Percentiles rank a stretch among this genome's conserved stretches.
Conservation (phyloP, 164 flowering plant species). For the Macadamia tetraphylla region DNA sequence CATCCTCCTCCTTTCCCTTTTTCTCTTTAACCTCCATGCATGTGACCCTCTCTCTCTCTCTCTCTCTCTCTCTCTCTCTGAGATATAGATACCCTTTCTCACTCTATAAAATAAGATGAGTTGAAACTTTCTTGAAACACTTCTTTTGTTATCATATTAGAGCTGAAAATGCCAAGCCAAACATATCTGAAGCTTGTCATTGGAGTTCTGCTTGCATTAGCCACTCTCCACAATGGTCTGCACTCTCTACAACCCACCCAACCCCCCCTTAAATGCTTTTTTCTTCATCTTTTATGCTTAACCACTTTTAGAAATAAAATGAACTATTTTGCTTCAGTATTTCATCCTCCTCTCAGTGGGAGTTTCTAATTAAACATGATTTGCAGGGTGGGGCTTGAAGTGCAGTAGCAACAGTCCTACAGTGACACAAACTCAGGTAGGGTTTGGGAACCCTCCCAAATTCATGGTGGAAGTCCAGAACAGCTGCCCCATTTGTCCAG, state of each 20-base stretch:
- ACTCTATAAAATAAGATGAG: slow-evolving; percentile 1
- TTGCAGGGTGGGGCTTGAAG: slow-evolving; percentile 29
- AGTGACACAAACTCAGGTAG: slow-evolving; percentile 36
- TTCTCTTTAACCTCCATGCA: no score
- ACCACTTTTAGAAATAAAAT: not conserved
- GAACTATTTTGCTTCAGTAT: not conserved
- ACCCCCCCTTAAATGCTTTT: not conserved
- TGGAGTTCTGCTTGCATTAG: slow-evolving; percentile 13
- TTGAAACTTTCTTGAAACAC: not conserved
- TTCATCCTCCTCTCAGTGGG: not conserved
- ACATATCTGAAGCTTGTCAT: slow-evolving; percentile 18
- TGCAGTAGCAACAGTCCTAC: slow-evolving; percentile 30
- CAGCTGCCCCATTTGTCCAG: slow-evolving; percentile 50
- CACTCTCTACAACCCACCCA: not conserved
- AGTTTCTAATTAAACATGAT: not conserved
- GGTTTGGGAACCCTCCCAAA: slow-evolving; percentile 28
- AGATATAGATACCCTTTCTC: not conserved
- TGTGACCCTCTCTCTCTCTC: no score
- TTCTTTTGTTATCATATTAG: not conserved
- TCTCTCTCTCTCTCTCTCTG: not conserved
- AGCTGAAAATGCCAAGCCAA: slow-evolving; percentile 10
- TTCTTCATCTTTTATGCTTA: no score
- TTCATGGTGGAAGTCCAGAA: slow-evolving; percentile 37
- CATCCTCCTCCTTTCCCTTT: no score
- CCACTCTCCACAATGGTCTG: slow-evolving; percentile 25